Base-by-base conservation (phyloP, 192 early-diverging fungal species). In the Coemansia sp. region DNA sequence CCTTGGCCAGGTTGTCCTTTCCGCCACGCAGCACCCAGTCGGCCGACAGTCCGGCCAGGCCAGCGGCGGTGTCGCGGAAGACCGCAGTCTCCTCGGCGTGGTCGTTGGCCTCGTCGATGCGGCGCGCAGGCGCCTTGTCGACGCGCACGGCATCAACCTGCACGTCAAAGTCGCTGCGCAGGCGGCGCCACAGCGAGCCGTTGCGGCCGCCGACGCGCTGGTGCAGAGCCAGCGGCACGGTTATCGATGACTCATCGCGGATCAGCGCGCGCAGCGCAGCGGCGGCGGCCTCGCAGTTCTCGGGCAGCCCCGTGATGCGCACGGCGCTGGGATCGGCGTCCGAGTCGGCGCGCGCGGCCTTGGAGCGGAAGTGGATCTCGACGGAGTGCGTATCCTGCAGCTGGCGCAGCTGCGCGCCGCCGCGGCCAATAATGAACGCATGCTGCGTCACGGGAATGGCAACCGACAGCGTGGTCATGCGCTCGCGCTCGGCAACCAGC, bases 341-440 rank as follows among this genome's bases (percentile, higher is more conserved):
- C 0, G 20, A 19, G 11, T 40, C 0, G 10, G 25, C 35, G 20
- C 31, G 42, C 8, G 15, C 38, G 2, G 62, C 25, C 9, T 50
- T 29, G 34, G 34, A 49, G 27, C 58, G 81, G 72, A 89, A 82
- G 51, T 84, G 66, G 42, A 87, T 85, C 50, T 81, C 79, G 31
- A 89, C 85, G 11, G 75, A 73, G 63, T 84, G 85, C 20, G 70
- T 55, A 12, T 74, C 79, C 77, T 89, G 83, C 49, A 94, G 73
- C 30, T 83, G 78, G 58, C 83, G 83, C 52, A 96, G 85, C 19
- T 79, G 62, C 8, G 79, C 57, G 26, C 91, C 92, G 39, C 79
- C 81, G 29, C 85, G 83, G 10, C 94, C 94, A 55, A 94, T 96
- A 31, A 96, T 68, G 34, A 82, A 78, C 11, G 85, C 81, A 60